Conservation (phyloP, 306 rosid genomes). For the Prosopis cineraria region DNA sequence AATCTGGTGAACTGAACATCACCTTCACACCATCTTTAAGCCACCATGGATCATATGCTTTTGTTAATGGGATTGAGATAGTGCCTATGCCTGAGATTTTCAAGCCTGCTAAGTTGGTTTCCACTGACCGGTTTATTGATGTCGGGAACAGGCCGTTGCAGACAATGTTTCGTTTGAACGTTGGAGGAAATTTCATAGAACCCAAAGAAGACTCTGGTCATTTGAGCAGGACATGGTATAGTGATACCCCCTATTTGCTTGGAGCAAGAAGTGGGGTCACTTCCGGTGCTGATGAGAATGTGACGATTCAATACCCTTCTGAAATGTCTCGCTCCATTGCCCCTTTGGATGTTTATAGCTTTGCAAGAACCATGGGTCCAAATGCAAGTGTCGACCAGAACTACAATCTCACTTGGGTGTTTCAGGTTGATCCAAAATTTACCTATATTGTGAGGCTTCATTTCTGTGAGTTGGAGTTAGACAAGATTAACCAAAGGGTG, state of each 20-base stretch:
- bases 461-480: conserved; percentile 48
- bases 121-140: conserved; percentile 21
- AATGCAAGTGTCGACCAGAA: conserved; percentile 29
- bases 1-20: conserved; percentile 37
- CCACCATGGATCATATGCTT: conserved; percentile 39
- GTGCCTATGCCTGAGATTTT: conserved; percentile 50
- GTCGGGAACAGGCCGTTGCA: conserved; percentile 34
- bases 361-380: conserved; percentile 52
- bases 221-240: conserved; percentile 45
- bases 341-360: conserved; percentile 43
- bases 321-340: conserved; percentile 38
- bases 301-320: conserved; percentile 33
- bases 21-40: conserved; percentile 43
- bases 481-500: conserved; percentile 46
- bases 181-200: conserved; percentile 47
- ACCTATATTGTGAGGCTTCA: conserved; percentile 55
- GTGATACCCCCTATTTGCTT: conserved; percentile 43
- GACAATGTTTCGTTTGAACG: conserved; percentile 53
- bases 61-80: conserved; percentile 52
- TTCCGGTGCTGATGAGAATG: conserved; percentile 31
- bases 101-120: conserved; percentile 18
- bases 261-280: conserved; percentile 43
- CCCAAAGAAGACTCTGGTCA: conserved; percentile 43
- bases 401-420: conserved; percentile 51
- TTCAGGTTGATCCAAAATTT: conserved; percentile 48